phyloP scores from a whole-genome alignment of 2,329 filamentous ascomycete species.

The Acephala macrosclerotiorum region DNA sequence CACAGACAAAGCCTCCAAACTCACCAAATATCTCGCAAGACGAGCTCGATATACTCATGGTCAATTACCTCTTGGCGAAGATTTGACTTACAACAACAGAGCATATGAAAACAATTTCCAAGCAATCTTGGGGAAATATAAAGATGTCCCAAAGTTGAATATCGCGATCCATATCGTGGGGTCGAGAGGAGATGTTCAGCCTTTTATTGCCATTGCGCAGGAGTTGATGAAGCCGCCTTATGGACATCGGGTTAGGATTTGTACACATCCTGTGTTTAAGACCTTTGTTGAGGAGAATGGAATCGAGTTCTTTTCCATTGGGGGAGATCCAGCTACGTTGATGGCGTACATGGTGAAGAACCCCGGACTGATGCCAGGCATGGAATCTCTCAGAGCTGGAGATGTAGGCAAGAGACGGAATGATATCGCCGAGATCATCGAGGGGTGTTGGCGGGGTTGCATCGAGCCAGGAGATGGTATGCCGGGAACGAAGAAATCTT shows the following conservation, averaged over 20 bases:
- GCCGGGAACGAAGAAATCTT: neutral
- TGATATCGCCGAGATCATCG: slow-evolving; percentile 77
- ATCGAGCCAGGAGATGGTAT: slow-evolving; percentile 68
- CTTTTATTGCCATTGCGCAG: slow-evolving; percentile 77
- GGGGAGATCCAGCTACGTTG: slow-evolving; percentile 69
- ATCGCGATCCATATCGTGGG: slow-evolving; percentile 87
- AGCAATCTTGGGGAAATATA: slow-evolving; percentile 26
- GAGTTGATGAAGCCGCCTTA: slow-evolving; percentile 69
- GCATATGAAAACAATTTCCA: slow-evolving; percentile 28
- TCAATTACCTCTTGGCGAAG: slow-evolving; percentile 21
- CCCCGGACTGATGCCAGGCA: slow-evolving; percentile 81
- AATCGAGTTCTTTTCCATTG: slow-evolving; percentile 81
- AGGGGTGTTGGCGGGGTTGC: slow-evolving; percentile 84
- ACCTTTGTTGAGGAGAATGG: slow-evolving; percentile 75
- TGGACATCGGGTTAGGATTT: slow-evolving; percentile 77
- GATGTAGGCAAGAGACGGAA: slow-evolving; percentile 76
- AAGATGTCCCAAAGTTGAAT: slow-evolving; percentile 57
- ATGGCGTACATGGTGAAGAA: slow-evolving; percentile 83
- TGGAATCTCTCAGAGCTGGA: slow-evolving; percentile 76
- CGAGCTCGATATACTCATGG: slow-evolving; percentile 16
- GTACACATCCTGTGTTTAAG: slow-evolving; percentile 78
- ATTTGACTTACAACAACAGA: slow-evolving; percentile 32
- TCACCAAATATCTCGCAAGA: slow-evolving; percentile 29
- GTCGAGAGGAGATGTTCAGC: slow-evolving; percentile 79
- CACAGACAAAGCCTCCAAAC: slow-evolving; percentile 23